Evolutionary conservation across 2,329 filamentous ascomycete genomes (phyloP), one percentile per base, ranked within the genome.

Genomic region (Venturiaceae sp.): DNA sequence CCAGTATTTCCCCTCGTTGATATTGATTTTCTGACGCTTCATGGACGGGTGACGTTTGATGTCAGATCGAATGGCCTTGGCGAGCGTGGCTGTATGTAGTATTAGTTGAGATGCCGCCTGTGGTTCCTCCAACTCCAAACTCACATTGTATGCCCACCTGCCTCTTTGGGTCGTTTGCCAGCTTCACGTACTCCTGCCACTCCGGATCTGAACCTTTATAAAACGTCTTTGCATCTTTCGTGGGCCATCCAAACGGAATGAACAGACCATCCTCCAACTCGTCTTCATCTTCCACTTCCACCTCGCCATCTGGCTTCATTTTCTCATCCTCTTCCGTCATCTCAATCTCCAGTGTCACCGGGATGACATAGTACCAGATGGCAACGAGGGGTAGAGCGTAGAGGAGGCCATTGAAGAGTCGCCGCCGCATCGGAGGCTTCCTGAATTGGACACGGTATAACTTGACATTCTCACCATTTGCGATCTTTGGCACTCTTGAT

Each of bases 181-280:
- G 62, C 55, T 72, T 74, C 50, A 73, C 66, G 58, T 78, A 80
- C 57, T 75, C 76, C 64, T 79, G 74, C 78, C 77, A 80, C 62
- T 80, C 78, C 3, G 77, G 77, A 69, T 80, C 78, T n/a, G 72
- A 75, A 26, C 74, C 76, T 63, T 71, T 75, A 67, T 79, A 80
- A 60, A 68, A 78, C 3, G 67, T 71, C 36, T 66, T 64, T 3
- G 71, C 73, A 58, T 71, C 64, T 59, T 72, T 69, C 54, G 67
- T 72, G n/a, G 75, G 69, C 63, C 74, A 73, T 5, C 76, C 75
- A 26, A 80, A 67, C 23, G 78, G 77, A 30, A 81, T 72, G 67
- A 81, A 81, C 16, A 75, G 60, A 66, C 59, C 58, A 33, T 64
- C 60, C 23, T 61, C 60, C 26, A 63, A 63, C 8, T 66, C 64